Evolutionary conservation across 2,329 filamentous ascomycete genomes (phyloP).

Genomic region (Epichloe hybrida): DNA sequence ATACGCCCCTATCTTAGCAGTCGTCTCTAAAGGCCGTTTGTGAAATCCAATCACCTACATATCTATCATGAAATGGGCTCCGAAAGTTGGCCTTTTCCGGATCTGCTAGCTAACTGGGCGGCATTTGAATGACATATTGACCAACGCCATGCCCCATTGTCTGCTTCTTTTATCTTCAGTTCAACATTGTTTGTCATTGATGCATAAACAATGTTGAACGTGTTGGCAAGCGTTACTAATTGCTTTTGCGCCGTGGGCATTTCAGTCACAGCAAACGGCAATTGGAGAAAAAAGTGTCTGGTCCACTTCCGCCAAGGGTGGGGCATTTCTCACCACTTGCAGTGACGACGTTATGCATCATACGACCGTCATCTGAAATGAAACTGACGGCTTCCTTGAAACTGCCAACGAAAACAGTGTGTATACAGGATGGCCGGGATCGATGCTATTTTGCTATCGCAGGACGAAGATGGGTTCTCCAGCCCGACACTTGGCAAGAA

Average conservation of each 20-base stretch:
- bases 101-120: too few relatives aligned
- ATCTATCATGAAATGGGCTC: not conserved
- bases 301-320: not conserved
- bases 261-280: too few relatives aligned
- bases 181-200: too few relatives aligned
- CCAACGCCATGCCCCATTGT: too few relatives aligned
- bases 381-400: not conserved
- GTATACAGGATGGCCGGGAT: conserved; percentile 19
- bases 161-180: too few relatives aligned
- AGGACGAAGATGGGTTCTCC: conserved; percentile 10
- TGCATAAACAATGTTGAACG: too few relatives aligned
- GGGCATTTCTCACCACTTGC: not conserved
- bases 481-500: conserved; percentile 4
- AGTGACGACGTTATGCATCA: not conserved
- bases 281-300: too few relatives aligned
- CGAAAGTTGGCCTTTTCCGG: too few relatives aligned
- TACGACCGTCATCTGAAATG: conserved; percentile 1
- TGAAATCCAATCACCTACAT: not conserved
- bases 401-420: not conserved
- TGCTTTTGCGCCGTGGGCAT: too few relatives aligned
- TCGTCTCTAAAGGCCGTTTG: conserved; percentile 15
- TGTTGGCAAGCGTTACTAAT: too few relatives aligned
- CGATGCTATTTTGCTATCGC: conserved; percentile 20
- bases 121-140: too few relatives aligned
- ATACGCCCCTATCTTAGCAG: conserved; percentile 18